Percentiles rank a stretch among this genome's conserved stretches.
Evolutionary conservation across 441 rosid species (phyloP).

Genomic region (Daphne laureola): DNA sequence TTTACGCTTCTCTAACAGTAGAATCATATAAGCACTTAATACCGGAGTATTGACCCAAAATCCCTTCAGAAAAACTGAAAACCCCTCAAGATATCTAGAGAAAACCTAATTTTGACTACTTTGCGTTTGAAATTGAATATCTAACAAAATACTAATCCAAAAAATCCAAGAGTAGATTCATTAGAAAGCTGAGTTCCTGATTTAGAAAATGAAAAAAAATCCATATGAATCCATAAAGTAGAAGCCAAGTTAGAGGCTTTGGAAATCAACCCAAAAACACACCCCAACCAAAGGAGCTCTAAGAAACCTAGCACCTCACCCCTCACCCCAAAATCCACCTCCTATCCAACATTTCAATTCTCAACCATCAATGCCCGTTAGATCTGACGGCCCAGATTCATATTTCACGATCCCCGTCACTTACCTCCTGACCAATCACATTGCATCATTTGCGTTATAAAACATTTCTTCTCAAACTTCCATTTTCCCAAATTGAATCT

Average conservation of each 20-base stretch:
- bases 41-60: neutral
- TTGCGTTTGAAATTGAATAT: neutral
- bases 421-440: constrained; percentile 11
- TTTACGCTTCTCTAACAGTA: neutral
- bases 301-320: neutral
- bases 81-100: neutral
- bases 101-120: neutral
- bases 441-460: constrained; percentile 6
- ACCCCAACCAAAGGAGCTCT: neutral
- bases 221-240: neutral
- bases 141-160: neutral
- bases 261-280: constrained; percentile 13
- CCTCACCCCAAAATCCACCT: neutral
- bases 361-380: neutral
- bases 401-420: constrained; percentile 13
- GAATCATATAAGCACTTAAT: neutral
- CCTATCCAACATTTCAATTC: neutral
- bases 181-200: constrained; percentile 9
- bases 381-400: constrained; percentile 9
- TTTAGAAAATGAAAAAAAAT: neutral
- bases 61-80: neutral
- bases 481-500: too few relatives aligned
- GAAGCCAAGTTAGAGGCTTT: neutral
- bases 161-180: neutral
- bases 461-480: neutral